Conservation (phyloP, 768 basidiomycete genomes). For the Termitomyces sp. region DNA sequence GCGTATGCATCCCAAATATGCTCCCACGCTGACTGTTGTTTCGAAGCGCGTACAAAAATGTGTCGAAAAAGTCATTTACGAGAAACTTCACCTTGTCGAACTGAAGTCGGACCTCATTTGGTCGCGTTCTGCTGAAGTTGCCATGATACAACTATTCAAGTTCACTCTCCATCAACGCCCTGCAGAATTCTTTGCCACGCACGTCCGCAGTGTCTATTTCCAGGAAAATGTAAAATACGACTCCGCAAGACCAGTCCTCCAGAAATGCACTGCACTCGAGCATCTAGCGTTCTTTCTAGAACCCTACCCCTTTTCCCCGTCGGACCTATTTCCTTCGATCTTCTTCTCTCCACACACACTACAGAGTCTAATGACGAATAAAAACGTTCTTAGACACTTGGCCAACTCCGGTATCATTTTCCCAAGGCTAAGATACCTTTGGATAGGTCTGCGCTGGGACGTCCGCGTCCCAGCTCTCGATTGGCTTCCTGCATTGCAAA, state of each 20-base stretch:
- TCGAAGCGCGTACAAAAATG: background rate
- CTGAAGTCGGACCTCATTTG: background rate
- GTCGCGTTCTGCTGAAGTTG: background rate
- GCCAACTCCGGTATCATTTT: background rate
- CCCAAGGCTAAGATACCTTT: background rate
- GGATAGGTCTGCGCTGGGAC: no score
- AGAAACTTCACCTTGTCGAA: background rate
- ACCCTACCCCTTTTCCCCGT: no score
- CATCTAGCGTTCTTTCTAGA: background rate
- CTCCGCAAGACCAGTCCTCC: background rate
- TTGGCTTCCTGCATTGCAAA: background rate
- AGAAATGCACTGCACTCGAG: background rate
- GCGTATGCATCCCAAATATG: background rate
- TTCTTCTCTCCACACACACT: background rate
- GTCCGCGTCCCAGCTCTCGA: background rate
- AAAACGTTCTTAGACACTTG: background rate
- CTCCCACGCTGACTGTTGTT: background rate
- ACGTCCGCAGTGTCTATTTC: background rate
- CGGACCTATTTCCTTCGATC: background rate
- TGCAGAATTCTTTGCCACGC: background rate
- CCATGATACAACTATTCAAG: background rate
- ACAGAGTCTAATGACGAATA: background rate
- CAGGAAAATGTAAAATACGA: background rate
- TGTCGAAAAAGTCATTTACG: background rate
- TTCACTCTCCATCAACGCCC: background rate